Base-by-base conservation (phyloP, 768 basidiomycete genomes). In the Dioszegia crocea region DNA sequence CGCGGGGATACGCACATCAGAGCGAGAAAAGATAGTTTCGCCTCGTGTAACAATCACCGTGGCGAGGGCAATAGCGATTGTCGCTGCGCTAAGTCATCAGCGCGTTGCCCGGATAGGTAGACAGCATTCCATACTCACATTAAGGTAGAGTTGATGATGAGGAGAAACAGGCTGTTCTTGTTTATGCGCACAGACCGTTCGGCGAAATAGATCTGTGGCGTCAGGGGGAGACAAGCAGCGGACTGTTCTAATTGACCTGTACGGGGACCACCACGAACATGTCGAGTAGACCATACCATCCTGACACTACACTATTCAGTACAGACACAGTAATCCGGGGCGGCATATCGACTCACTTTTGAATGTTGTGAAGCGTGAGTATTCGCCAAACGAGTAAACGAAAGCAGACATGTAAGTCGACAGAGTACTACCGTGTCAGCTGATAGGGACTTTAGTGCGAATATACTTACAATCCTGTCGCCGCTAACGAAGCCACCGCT, bases 191-290 rank as follows among this genome's bases (percentile, higher is more conserved):
- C 27, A 9, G 52, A 41, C 16, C 52, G 11, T 29, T 54, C 52
- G 17, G 40, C 52, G 24, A 54, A 54, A 24, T 43, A 41, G 52
- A 43, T 41, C 49, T 48, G 30, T 24, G n/a, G 16, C 2, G 12
- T 6, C 8, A 14, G 10, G 10, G 8, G 14, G 9, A 23, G 5
- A 9, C 14, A 5, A 24, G 29, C 27, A 31, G 47, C 3, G 19
- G 9, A 12, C 16, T 11, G n/a, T 27, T n/a, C n/a, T n/a, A n/a
- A n/a, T n/a, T 29, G 3, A 48, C 47, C 19, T 54, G 52, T 2
- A 54, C 52, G 17, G 52, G 52, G 24, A 54, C 39, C 5, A 54
- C 52, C 17, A 45, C 30, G 52, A 54, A 39, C 14, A 54, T 54
- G 43, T 54, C 52, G 30, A 54, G 52, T 4, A 23, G 17, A 27